A percentile compares a stretch with the other conserved stretches of the same genome.
Evolutionary conservation across 768 basidiomycete species (phyloP).

Genomic region (Sarcodon sp.): DNA sequence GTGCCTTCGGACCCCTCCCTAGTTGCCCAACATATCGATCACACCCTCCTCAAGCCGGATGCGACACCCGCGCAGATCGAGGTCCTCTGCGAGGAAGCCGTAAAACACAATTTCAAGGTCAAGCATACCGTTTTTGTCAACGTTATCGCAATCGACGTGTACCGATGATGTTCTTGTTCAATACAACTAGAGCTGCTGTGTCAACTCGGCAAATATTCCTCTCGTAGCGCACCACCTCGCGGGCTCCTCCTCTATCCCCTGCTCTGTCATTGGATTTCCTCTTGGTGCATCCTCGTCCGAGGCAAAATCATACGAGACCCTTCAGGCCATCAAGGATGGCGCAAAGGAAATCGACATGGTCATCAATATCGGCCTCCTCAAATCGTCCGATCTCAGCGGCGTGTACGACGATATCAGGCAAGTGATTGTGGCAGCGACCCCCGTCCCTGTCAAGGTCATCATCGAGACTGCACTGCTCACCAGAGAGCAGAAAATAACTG

Average conservation of each 20-base stretch:
- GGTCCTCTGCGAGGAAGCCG: constrained; percentile 33
- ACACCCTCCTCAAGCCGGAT: constrained; percentile 37
- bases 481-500: constrained; percentile 31
- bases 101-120: constrained; percentile 36
- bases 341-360: constrained; percentile 42
- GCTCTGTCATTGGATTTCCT: constrained; percentile 39
- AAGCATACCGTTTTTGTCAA: background rate
- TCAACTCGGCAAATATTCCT: constrained; percentile 31
- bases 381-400: constrained; percentile 21
- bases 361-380: constrained; percentile 33
- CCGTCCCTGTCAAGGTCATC: constrained; percentile 34
- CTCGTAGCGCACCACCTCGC: constrained; percentile 26
- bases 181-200: constrained; percentile 31
- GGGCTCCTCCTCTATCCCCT: constrained; percentile 25
- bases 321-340: constrained; percentile 30
- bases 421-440: constrained; percentile 21
- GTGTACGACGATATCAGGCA: constrained; percentile 27
- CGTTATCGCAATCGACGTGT: background rate
- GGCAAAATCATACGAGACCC: constrained; percentile 35
- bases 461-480: constrained; percentile 36
- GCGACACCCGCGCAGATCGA: constrained; percentile 32
- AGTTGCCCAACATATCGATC: constrained; percentile 29
- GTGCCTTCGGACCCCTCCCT: background rate
- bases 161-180: too few species aligned
- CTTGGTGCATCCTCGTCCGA: constrained; percentile 31